These are phyloP conservation scores for Limtongozyma cylindracea DNA, from an alignment of 805 yeast genomes.

Conservation along the genomic window DNA sequence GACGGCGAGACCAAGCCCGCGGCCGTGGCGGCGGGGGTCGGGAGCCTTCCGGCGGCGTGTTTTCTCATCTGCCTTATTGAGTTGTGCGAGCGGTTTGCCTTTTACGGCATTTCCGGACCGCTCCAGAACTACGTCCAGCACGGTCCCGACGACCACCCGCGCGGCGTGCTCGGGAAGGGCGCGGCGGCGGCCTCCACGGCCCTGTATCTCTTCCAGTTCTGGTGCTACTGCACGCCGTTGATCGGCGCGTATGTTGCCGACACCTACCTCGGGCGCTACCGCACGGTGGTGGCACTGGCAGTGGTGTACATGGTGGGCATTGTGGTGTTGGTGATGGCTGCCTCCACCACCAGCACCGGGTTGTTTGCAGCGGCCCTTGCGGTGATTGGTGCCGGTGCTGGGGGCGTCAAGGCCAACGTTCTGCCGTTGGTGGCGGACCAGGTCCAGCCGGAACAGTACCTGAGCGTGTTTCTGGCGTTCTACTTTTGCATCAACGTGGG, in stretches of 20 bases:
- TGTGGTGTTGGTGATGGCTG: constrained; percentile 39
- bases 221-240: constrained; percentile 65
- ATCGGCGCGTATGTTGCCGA: constrained; percentile 59
- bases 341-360: constrained; percentile 33
- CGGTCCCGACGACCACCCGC: constrained; percentile 10
- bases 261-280: constrained; percentile 47
- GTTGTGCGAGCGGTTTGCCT: constrained; percentile 60
- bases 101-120: constrained; percentile 55
- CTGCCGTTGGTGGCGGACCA: constrained; percentile 45
- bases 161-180: constrained; percentile 35
- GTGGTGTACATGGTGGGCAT: constrained; percentile 35
- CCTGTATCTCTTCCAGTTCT: constrained; percentile 52
- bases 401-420: constrained; percentile 59
- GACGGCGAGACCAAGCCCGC: too few species aligned
- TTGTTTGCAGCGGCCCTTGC: constrained; percentile 33
- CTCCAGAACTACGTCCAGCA: constrained; percentile 62
- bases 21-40: too few species aligned
- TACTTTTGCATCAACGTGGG: constrained; percentile 61
- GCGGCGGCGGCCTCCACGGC: constrained; percentile 44
- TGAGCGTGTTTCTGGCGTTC: constrained; percentile 52
- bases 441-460: constrained; percentile 28
- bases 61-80: constrained; percentile 50
- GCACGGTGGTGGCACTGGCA: constrained; percentile 36
- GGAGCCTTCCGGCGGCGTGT: constrained; percentile 29
- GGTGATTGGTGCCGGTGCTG: constrained; percentile 53